Base-by-base conservation (phyloP, 768 basidiomycete species). In the Gymnopilus junonius region DNA sequence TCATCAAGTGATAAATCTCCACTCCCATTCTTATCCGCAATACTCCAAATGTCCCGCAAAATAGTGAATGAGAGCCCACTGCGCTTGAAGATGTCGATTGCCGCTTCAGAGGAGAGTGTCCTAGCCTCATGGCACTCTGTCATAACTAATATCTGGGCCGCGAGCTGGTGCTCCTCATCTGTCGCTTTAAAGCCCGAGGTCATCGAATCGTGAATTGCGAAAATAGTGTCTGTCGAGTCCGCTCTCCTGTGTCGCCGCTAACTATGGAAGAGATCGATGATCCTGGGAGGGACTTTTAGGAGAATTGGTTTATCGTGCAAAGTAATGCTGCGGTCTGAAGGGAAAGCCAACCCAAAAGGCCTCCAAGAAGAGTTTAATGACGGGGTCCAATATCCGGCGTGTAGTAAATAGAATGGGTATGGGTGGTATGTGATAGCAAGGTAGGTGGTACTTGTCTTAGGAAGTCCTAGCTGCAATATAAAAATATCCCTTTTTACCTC, bases 11-110 rank as follows among this genome's bases (percentile, higher is more conserved):
- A 82, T 34, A 90, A 77, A 69, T 80, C 80, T 1, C 86, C 87
- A 59, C 80, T 84, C 67, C 85, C 84, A 23, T 86, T 83, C 15
- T 80, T 79, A 71, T 90, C 89, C 21, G 86, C 83, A 46, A 90
- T 73, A 8, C 83, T 82, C 90, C 89, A 92, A 63, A 90, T 83
- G 62, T 84, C 80, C 17, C 85, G 82, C 23, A 91, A 78, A 29
- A 80, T 75, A n/a, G 74, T 70, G n/a, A 81, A 82, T 1, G 86
- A 77, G 27, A 91, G 80, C 42, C 79, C 78, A 17, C 86, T 84
- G 35, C 81, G 79, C 25, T 79, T 73, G 68, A 91, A 83, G 68
- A 91, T 81, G 34, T 85, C 83, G 45, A 85, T 82, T 31, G 86
- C 87, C 43, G 79, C 78, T 54, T 86, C 83, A 10, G 72, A 66